Evolutionary conservation across 257 asterid species (phyloP).

Genomic region (Nemophila menziesii): DNA sequence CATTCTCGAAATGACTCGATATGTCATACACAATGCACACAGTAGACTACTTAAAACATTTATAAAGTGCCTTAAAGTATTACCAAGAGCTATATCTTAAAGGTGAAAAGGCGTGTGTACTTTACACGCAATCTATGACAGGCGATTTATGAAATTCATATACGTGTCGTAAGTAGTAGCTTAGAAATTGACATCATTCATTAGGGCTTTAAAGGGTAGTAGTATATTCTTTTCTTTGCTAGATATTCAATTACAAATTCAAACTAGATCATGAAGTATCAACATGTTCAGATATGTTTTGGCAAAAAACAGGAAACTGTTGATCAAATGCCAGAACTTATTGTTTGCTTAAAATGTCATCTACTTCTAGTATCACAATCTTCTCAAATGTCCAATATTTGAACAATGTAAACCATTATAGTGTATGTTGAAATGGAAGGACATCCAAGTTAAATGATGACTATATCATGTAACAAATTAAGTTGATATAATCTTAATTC

Average conservation of each 20-base stretch:
- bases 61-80: background rate
- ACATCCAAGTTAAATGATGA: background rate
- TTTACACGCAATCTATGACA: background rate
- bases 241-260: background rate
- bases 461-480: background rate
- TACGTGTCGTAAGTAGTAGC: background rate
- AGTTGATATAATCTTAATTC: too few relatives aligned
- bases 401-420: background rate
- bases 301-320: too few relatives aligned
- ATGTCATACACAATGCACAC: too few relatives aligned
- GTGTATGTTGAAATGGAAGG: background rate
- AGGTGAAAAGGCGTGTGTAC: background rate
- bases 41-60: too few relatives aligned
- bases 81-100: background rate
- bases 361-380: too few relatives aligned
- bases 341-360: background rate
- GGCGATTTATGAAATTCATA: background rate
- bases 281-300: too few relatives aligned
- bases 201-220: background rate
- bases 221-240: background rate
- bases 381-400: background rate
- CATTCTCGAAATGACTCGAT: too few relatives aligned
- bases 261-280: background rate
- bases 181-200: background rate
- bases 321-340: background rate